phyloP scores from a whole-genome alignment of 495 filamentous ascomycete species.

The Geoglossum glabrum region DNA sequence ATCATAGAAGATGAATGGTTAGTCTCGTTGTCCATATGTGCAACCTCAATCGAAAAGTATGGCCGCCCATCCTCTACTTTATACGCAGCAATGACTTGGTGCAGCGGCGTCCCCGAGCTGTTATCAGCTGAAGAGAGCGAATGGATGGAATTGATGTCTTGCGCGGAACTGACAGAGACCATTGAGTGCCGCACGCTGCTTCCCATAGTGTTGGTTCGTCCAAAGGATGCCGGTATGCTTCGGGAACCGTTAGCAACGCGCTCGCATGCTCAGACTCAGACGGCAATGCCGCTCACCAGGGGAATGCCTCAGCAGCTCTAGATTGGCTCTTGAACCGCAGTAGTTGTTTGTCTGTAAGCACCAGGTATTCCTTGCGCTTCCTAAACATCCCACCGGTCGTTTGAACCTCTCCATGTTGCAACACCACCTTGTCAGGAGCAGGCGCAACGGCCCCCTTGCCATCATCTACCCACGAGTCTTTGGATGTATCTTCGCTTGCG shows the following conservation, averaged over 20 bases:
- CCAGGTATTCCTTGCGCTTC: conserved; percentile 73
- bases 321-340: conserved; percentile 56
- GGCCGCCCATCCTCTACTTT: conserved; percentile 60
- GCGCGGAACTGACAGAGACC: conserved; percentile 37
- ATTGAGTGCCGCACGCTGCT: conserved; percentile 30
- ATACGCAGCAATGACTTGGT: conserved; percentile 58
- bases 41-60: conserved; percentile 62
- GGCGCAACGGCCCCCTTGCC: conserved; percentile 11
- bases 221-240: conserved; percentile 27
- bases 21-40: conserved; percentile 51
- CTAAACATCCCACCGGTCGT: conserved; percentile 61
- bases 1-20: conserved; percentile 37
- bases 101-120: conserved; percentile 34
- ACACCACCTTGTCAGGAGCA: conserved; percentile 26
- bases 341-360: conserved; percentile 72
- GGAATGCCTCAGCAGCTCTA: conserved; percentile 47
- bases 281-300: conserved; percentile 11
- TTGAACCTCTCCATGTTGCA: conserved; percentile 61
- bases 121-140: conserved; percentile 25
- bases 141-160: conserved; percentile 33
- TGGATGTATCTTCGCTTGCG: conserved; percentile 28
- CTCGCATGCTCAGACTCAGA: conserved; percentile 3
- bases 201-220: conserved; percentile 18
- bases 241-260: not conserved
- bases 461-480: conserved; percentile 18